These are phyloP conservation scores for Phytopythium aichiense DNA, from an alignment of 352 stramenopile species.

Conservation along the genomic window DNA sequence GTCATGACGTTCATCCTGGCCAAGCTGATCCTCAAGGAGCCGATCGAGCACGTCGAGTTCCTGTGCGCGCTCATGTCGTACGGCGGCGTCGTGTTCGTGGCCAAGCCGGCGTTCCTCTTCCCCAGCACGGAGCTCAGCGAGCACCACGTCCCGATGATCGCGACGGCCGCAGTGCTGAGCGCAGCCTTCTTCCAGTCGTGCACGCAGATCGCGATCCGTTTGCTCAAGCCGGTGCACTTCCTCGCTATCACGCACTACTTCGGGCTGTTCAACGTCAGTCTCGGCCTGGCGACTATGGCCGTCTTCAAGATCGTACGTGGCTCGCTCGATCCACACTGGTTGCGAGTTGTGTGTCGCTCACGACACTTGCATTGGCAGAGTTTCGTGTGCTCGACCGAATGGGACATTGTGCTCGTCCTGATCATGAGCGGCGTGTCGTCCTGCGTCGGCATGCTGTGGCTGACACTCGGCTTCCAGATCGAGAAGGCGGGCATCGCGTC, in stretches of 20 bases:
- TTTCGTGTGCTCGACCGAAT: conserved; percentile 4
- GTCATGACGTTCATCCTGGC: conserved; percentile 44
- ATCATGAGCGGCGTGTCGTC: conserved; percentile 28
- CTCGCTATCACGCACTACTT: conserved; percentile 37
- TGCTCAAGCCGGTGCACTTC: conserved; percentile 34
- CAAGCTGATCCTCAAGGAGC: conserved; percentile 38
- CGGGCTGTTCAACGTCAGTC: conserved; percentile 25
- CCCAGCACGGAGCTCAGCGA: conserved; percentile 3
- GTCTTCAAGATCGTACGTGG: conserved; percentile 29
- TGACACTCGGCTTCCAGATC: conserved; percentile 34
- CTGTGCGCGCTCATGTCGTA: conserved; percentile 45
- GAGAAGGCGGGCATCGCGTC: conserved; percentile 36
- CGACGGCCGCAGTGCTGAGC: conserved; percentile 34
- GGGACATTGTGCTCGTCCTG: conserved; percentile 18
- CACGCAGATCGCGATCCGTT: conserved; percentile 53
- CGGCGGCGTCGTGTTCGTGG: conserved; percentile 57
- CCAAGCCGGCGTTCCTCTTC: conserved; percentile 53
- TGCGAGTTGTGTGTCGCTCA: neutral
- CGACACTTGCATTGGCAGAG: neutral
- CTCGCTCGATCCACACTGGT: neutral
- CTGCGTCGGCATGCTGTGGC: conserved; percentile 31
- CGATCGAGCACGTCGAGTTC: conserved; percentile 44
- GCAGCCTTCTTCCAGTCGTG: conserved; percentile 43
- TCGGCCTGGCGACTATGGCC: conserved; percentile 22
- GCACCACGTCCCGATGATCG: conserved; percentile 14